Percentiles rank a stretch among this genome's conserved stretches.
Conservation (phyloP, 805 yeast genomes). For the Saccharomycopsis babjevae region DNA sequence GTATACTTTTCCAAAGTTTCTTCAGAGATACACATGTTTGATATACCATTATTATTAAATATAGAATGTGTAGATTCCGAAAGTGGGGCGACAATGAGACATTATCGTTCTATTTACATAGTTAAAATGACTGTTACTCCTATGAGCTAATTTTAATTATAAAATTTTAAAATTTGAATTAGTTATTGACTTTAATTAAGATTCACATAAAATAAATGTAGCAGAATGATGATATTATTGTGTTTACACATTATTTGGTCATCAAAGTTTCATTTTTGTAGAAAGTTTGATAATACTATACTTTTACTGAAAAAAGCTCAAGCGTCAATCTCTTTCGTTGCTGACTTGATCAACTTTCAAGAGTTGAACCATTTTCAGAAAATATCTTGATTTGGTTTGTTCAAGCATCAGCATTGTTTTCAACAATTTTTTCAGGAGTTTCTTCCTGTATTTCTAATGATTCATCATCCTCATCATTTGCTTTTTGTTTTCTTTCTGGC, state of each 20-base stretch:
- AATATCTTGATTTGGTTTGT: too few relatives aligned
- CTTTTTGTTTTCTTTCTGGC: constrained; percentile 61
- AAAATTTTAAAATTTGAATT: neutral
- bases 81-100: neutral
- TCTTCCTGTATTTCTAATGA: constrained; percentile 2
- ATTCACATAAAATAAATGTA: too few relatives aligned
- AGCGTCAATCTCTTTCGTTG: too few relatives aligned
- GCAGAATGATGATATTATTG: too few relatives aligned
- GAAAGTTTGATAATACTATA: too few relatives aligned
- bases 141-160: neutral
- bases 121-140: neutral
- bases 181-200: neutral
- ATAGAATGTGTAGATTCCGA: neutral
- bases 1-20: constrained; percentile 2
- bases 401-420: too few relatives aligned
- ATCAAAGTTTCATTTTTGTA: too few relatives aligned
- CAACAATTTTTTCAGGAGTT: too few relatives aligned
- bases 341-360: too few relatives aligned
- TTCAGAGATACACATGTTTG: neutral
- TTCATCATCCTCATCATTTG: constrained; percentile 17
- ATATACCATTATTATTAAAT: neutral
- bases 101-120: neutral
- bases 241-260: too few relatives aligned
- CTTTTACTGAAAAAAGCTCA: too few relatives aligned
- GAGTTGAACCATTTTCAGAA: too few relatives aligned